Conservation (phyloP, 139 green algal genomes). For the Closterium sp. region DNA sequence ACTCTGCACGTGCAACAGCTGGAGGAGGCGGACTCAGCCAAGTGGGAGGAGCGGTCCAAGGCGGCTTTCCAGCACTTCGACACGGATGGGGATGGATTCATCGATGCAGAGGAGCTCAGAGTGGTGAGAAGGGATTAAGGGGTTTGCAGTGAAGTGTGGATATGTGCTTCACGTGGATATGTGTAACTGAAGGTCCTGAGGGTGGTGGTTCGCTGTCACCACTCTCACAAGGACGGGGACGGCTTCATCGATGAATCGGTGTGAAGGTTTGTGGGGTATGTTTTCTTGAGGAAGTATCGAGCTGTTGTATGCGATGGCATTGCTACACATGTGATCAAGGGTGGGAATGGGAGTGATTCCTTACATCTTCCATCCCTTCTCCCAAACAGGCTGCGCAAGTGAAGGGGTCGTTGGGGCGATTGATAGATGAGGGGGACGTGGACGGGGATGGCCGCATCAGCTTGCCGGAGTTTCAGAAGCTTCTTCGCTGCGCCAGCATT, state of each 20-base stretch:
- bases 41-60: conserved; percentile 86
- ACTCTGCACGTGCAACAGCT: conserved; percentile 60
- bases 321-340: no score
- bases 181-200: no score
- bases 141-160: no score
- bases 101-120: conserved; percentile 25
- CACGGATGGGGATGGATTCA: conserved; percentile 57
- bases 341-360: neutral
- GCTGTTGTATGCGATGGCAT: no score
- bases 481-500: conserved; percentile 41
- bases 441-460: conserved; percentile 10
- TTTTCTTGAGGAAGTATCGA: no score
- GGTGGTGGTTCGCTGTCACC: no score
- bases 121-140: neutral
- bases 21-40: conserved; percentile 87
- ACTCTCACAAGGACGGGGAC: no score
- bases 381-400: neutral
- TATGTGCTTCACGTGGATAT: neutral
- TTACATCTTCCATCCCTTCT: neutral
- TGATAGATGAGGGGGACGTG: neutral
- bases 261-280: no score
- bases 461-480: conserved; percentile 45
- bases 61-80: conserved; percentile 82
- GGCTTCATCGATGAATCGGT: no score
- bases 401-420: neutral